Evolutionary conservation across 805 yeast genomes (phyloP), one percentile per base, ranked within the genome.

Genomic region (Candida germanica): DNA sequence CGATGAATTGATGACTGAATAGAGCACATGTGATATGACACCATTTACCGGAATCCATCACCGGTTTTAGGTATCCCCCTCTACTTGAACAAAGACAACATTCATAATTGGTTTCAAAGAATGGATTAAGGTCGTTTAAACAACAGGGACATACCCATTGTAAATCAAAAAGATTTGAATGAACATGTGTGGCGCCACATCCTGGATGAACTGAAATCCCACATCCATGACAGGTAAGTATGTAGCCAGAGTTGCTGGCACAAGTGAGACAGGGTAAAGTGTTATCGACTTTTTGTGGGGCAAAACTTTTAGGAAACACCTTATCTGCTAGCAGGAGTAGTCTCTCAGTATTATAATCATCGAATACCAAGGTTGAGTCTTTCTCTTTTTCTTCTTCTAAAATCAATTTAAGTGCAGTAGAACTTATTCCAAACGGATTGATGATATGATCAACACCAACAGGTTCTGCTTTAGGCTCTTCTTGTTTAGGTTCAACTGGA

Each of bases 81-180:
- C 33, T 2, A 58, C 53, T 6, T 28, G 64, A 56, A 56, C 96
- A 88, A n/a, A 87, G 51, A 11, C 66, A 59, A 54, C 96, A 87
- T 2, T 71, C 58, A 50, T 83, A 81, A 14, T 71, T 61, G 0
- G 80, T 73, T 2, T 79, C 69, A 24, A 68, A 64, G 2, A 71
- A 44, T 0, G 93, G 91, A 42, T 76, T 74, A 34, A 77, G 54
- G 32, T 79, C 83, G 51, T 87, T 86, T 4, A 79, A 67, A 53
- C 96, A 88, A 1, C 79, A 69, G 48, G 87, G 95, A 60, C 96
- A 88, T 17, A 70, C 61, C 96, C 96, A 87, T 38, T 71, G 72
- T 22, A 52, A 64, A 7, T 47, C 47, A n/a, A 39, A 50, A 16
- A 46, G 36, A 4, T 25, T 8, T 7, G 19, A 23, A 7, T 30